Base-by-base conservation (phyloP, 2,329 filamentous ascomycete species). In the Albophoma yamanashiensis region DNA sequence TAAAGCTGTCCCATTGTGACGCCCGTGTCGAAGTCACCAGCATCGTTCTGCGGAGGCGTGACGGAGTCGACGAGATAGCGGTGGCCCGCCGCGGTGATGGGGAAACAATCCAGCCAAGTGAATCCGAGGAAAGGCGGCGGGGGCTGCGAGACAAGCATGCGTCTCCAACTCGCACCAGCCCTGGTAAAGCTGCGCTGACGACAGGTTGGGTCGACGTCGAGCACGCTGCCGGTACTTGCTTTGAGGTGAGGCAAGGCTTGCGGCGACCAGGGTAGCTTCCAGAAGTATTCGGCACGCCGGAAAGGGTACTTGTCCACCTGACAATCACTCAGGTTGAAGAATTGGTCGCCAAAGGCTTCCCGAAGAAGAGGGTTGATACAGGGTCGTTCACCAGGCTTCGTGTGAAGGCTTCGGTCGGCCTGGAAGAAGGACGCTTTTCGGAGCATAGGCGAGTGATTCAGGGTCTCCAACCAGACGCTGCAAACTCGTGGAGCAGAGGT, bases 131-230 rank as follows among this genome's bases (percentile, higher is more conserved):
- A 60, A 52, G 62, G 61, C 25, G 65, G 66, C 27, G 67, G 65
- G n/a, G 62, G 63, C 56, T 66, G 64, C 39, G 66, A 65, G 34
- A 67, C 63, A 43, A 67, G 64, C 65, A 66, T 66, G 25, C 65
- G 65, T 45, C 65, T 61, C 61, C 66, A 66, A 17, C 66, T 67
- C 6, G 65, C 65, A 58, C 53, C 61, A 31, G 50, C 36, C 38
- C 47, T 45, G 11, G 59, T 65, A 43, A 67, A 67, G 15, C 45
- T 60, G 25, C 57, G 56, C 50, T 63, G 62, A 42, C 39, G 39
- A n/a, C 36, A 27, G n/a, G 60, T 63, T 58, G 60, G 58, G 31
- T 61, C 58, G 42, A 58, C 25, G 34, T 14, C 17, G 34, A n/a
- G 36, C 43, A 65, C 34, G 39, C 59, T 65, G 31, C 52, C 20